Base-by-base conservation (phyloP, 257 asterid genomes). In the Primulina tabacum region DNA sequence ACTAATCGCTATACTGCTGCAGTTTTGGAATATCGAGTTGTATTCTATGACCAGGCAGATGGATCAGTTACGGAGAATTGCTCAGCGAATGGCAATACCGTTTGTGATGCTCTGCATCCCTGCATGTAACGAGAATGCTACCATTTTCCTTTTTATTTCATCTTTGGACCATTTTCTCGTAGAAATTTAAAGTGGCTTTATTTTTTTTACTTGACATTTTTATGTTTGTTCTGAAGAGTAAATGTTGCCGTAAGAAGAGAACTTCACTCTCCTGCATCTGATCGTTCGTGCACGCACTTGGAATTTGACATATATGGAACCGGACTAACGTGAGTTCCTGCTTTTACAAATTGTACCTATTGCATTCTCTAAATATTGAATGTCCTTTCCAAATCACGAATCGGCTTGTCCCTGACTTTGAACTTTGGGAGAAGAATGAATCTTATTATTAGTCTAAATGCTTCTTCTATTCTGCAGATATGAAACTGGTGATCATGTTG, bases 401-500 rank as follows among this genome's bases (percentile, higher is more conserved):
- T 59, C n/a, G 2, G 35, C 57, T 55, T 65, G 50, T 6, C 26
- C 67, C 35, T 50, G 52, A 47, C 68, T 33, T 67, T 67, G 64
- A 72, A 43, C 55, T 60, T 14, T 16, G 26, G 75, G 69, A 32
- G 50, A 62, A 43, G 1, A 29, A 56, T 50, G 68, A 30, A 61
- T 20, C 38, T 37, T 63, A 50, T 65, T 20, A 14, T 59, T 40
- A 10, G 4, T 35, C 56, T 73, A 32, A 55, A 53, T 60, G 69
- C 58, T 59, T 60, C 69, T 61, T 66, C 60, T 68, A 17, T 35
- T 78, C 56, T 65, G 47, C 86, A 93, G 99, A 57, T 90, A 93
- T 65, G 97, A 87, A 86, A 93, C 99, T 20, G 99, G 99, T 40
- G 99, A 93, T 75, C 99, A 93, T 76, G 95, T 90, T 71, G 97